Evolutionary conservation across 2,329 filamentous ascomycete genomes (phyloP).

Genomic region (Pseudocercospora vitis): DNA sequence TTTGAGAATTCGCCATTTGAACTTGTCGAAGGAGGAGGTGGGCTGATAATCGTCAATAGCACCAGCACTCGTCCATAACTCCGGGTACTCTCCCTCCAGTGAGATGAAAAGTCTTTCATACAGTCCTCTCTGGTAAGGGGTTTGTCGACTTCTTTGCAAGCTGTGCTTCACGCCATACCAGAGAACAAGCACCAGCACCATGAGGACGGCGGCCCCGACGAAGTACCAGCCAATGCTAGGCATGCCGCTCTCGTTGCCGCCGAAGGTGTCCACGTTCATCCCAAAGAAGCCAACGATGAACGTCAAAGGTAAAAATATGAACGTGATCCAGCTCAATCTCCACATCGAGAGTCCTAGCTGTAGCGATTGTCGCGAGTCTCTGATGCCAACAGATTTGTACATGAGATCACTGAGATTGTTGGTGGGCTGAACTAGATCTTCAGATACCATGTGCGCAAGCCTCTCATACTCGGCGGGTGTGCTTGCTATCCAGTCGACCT

Average conservation of each 20-base stretch:
- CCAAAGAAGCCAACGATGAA: conserved; percentile 53
- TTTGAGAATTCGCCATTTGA: conserved; percentile 52
- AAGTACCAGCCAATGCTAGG: conserved; percentile 54
- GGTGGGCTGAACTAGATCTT: conserved; percentile 54
- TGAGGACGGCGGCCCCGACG: conserved; percentile 48
- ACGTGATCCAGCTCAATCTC: conserved; percentile 66
- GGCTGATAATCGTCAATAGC: conserved; percentile 46
- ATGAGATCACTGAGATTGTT: conserved; percentile 52
- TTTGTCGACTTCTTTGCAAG: conserved; percentile 44
- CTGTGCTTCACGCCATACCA: conserved; percentile 53
- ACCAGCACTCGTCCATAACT: conserved; percentile 51
- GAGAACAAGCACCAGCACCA: conserved; percentile 46
- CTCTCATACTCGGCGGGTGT: conserved; percentile 47
- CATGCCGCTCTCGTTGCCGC: conserved; percentile 25
- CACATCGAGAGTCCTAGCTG: conserved; percentile 53
- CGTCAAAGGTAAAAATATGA: conserved; percentile 66
- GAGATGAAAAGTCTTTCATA: conserved; percentile 54
- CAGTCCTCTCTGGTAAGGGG: conserved; percentile 50
- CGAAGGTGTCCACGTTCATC: conserved; percentile 54
- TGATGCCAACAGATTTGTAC: conserved; percentile 56
- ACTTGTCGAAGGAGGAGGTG: conserved; percentile 37
- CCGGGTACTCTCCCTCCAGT: conserved; percentile 47
- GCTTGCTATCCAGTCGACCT: conserved; percentile 44
- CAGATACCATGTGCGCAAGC: conserved; percentile 49
- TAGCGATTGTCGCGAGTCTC: conserved; percentile 52